Evolutionary conservation across 768 basidiomycete genomes (phyloP).

Genomic region (Suillus americanus): DNA sequence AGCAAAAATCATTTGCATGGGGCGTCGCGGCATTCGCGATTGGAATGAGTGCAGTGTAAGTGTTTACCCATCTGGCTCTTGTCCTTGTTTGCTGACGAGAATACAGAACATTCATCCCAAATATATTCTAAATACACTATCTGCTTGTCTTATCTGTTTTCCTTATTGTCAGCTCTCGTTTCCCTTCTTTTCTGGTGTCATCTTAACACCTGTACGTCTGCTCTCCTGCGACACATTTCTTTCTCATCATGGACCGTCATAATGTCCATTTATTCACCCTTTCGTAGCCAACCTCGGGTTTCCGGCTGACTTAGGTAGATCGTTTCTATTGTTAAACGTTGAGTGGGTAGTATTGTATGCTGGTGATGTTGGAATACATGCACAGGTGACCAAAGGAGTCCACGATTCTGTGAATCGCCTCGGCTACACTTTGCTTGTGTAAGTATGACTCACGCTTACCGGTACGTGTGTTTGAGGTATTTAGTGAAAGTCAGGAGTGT

Average conservation of each 20-base stretch:
- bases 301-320: slow-evolving; percentile 3
- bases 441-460: background rate
- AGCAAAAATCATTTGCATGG: slow-evolving; percentile 78
- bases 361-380: background rate
- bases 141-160: slow-evolving; percentile 17
- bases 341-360: slow-evolving; percentile 1
- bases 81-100: background rate
- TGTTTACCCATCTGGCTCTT: slow-evolving; percentile 21
- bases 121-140: slow-evolving; percentile 45
- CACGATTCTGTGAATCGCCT: background rate
- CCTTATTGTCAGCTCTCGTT: slow-evolving; percentile 12
- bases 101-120: slow-evolving; percentile 57
- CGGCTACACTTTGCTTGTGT: background rate
- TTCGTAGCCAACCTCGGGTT: background rate
- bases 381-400: background rate
- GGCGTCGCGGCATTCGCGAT: slow-evolving; percentile 82
- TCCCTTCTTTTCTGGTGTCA: slow-evolving; percentile 21
- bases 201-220: slow-evolving; percentile 16
- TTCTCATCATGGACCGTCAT: background rate
- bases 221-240: slow-evolving; percentile 20
- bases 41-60: slow-evolving; percentile 79
- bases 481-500: background rate
- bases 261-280: slow-evolving; percentile 3
- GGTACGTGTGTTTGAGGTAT: background rate
- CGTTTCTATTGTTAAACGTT: slow-evolving; percentile 9